phyloP scores from a whole-genome alignment of 805 yeast genomes.

The Wickerhamiella vanderwaltii region DNA sequence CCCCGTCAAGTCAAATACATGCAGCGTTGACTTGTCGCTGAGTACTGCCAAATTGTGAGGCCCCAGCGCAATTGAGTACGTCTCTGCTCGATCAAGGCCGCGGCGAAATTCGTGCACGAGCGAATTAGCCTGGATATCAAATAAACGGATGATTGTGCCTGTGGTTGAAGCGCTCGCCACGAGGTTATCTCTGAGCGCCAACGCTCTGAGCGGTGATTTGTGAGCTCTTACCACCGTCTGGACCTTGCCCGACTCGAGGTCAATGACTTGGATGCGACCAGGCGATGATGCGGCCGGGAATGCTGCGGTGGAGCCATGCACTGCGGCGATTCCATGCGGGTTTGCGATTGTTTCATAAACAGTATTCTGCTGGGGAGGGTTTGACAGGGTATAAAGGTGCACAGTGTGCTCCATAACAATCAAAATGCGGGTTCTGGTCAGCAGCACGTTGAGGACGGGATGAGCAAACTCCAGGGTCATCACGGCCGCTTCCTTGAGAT shows the following conservation, averaged over 20 bases:
- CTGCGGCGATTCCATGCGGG: constrained; percentile 50
- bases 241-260: constrained; percentile 49
- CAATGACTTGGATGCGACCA: constrained; percentile 75
- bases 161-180: constrained; percentile 72
- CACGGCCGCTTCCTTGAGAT: constrained; percentile 61
- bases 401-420: constrained; percentile 59
- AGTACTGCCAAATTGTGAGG: constrained; percentile 75
- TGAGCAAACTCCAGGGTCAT: constrained; percentile 62
- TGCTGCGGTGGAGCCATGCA: constrained; percentile 44
- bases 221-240: constrained; percentile 70
- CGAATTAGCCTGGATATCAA: constrained; percentile 54
- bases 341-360: constrained; percentile 55
- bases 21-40: constrained; percentile 82
- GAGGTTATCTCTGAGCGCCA: constrained; percentile 53
- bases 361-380: constrained; percentile 60
- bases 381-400: constrained; percentile 64
- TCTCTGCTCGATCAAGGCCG: constrained; percentile 74
- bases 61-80: constrained; percentile 75
- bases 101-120: constrained; percentile 76
- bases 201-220: constrained; percentile 47
- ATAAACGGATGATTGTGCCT: constrained; percentile 70
- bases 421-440: constrained; percentile 65
- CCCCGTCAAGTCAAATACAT: constrained; percentile 52
- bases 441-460: constrained; percentile 58
- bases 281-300: constrained; percentile 63